Evolutionary conservation across 257 asterid species (phyloP), one percentile per base, ranked within the genome.

Genomic region (Fraxinus cuspidata): DNA sequence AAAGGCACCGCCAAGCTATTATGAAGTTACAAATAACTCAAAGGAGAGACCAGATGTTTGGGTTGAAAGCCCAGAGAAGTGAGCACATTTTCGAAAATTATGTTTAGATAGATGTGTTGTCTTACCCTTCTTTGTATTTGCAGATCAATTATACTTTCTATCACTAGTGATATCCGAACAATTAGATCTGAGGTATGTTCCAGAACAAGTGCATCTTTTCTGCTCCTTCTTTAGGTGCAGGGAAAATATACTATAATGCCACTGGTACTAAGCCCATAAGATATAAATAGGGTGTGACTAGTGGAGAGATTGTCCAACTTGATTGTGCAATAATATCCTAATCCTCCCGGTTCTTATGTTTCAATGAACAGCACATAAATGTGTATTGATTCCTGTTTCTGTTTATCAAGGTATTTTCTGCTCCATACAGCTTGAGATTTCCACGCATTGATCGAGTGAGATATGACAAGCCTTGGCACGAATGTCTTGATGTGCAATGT

Each of bases 31-130:
- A 73, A 91, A 95, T 86, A 88, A 91, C 85, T 85, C 98, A 34
- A 93, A 93, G 87, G 99, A 95, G 89, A 90, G 98, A 78, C 99
- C 99, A 44, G 99, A 95, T 81, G 99, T 95, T 81, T 95, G 99
- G 99, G 83, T 95, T 82, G 99, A 95, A 75, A 93, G 96, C 85
- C 99, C 99, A 70, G 98, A 95, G 81, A 93, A 89, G 98, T 95
- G 77, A 82, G 92, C 83, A 77, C 63, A 73, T 51, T 31, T 71
- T 80, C 78, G 38, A 27, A 31, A 21, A n/a, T 47, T 7, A 3
- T 18, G 68, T 34, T 70, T 32, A 38, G 15, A 64, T 35, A 31
- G 66, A 12, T 40, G 37, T 81, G 65, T 76, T 81, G 67, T 72
- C 86, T 86, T 76, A 85, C 76, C 68, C 70, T 76, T 80, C 42